Base-by-base conservation (phyloP, 768 basidiomycete genomes). In the Termitomyces sp. region DNA sequence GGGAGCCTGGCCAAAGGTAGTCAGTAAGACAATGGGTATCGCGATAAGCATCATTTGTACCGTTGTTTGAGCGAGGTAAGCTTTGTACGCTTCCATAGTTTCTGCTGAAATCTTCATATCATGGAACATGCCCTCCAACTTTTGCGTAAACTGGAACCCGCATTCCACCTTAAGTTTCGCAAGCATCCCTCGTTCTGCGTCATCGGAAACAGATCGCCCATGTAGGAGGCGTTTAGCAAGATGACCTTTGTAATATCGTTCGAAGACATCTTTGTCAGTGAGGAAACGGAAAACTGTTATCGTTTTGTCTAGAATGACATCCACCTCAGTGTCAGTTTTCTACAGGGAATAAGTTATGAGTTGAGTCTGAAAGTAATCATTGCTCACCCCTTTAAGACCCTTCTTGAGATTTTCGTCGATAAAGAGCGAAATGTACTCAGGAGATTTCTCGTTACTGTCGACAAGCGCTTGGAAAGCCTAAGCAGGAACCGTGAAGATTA, bases 81-180 rank as follows among this genome's bases (percentile, higher is more conserved):
- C 73, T 40, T 81, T 81, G 68, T 94, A 99, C 5, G 81, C 83
- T 33, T 80, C 75, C 79, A 89, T 89, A 15, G 85, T 85, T 53
- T 99, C 97, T 18, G 75, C 70, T 5, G 93, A 96, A 27, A 95
- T 68, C 63, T 85, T 91, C 85, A 99, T 94, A 66, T 98, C 96
- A 60, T 92, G 81, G 82, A 99, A 97, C 96, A 99, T 99, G 54
- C 95, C 95, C 70, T 99, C 95, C 64, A 98, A 76, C 68, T 95
- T 95, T 71, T 96, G 93, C 1, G 97, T 98, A 70, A 98, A 99
- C 66, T 96, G 93, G 63, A 87, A 88, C 7, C 96, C 96, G 64
- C 91, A 95, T 72, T 98, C 96, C 23, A 96, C 81, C 73, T 98
- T 98, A 64, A 99, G 84, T 71, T 97, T 98, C 43, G 93, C 88